Conservation (phyloP, 345 rosid genomes). For the Dovyalis caffra region DNA sequence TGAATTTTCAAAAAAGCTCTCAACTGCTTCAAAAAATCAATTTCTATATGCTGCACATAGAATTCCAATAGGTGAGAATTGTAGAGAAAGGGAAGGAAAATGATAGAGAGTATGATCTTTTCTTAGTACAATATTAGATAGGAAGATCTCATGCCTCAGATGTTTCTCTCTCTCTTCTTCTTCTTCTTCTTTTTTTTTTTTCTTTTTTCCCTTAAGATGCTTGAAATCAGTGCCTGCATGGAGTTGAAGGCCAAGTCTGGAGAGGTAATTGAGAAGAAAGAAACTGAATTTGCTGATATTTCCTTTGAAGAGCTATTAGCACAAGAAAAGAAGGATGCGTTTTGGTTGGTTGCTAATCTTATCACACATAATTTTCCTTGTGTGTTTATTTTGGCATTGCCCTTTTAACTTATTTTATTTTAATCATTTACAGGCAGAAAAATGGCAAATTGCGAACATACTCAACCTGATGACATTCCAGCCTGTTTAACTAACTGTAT, state of each 20-base stretch:
- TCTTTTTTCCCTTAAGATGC: conserved; percentile 49
- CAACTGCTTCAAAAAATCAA: too few species aligned
- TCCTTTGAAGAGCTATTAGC: conserved; percentile 90
- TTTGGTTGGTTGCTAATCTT: conserved; percentile 56
- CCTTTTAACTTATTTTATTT: conserved; percentile 2
- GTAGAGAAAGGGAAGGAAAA: background rate
- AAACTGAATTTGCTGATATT: conserved; percentile 52
- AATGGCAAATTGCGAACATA: conserved; percentile 56
- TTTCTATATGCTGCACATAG: background rate
- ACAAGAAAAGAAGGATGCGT: conserved; percentile 83
- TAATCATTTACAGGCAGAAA: conserved; percentile 62
- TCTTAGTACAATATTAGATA: too few species aligned
- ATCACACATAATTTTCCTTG: background rate
- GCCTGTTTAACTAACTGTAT: conserved; percentile 6
- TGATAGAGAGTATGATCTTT: too few species aligned
- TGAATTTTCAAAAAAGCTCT: too few species aligned
- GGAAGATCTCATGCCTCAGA: too few species aligned
- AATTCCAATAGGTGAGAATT: background rate
- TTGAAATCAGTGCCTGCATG: conserved; percentile 62
- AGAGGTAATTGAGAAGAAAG: conserved; percentile 40
- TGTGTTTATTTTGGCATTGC: background rate
- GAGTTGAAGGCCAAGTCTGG: conserved; percentile 49
- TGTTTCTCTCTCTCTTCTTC: too few species aligned
- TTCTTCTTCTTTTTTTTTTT: background rate
- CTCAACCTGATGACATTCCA: conserved; percentile 30